These are phyloP conservation scores for Nectriaceae sp. DNA, from an alignment of 2,329 filamentous ascomycete species.

Conservation along the genomic window DNA sequence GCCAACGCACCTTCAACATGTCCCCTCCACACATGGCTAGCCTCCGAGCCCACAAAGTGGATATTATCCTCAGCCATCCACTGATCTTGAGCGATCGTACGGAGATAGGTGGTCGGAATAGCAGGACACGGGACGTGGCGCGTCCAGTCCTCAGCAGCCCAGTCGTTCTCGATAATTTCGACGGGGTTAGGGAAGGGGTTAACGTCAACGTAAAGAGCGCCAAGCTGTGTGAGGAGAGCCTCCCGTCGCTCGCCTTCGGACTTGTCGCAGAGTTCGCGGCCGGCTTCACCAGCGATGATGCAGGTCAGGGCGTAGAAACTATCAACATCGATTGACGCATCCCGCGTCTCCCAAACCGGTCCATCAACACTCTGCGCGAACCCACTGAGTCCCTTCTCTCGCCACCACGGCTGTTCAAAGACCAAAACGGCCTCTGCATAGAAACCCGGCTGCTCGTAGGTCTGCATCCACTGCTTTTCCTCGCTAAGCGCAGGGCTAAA, in stretches of 20 bases:
- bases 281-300: slow-evolving; percentile 17
- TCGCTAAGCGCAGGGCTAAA: slow-evolving; percentile 17
- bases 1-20: slow-evolving; percentile 24
- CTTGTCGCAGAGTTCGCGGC: slow-evolving; percentile 15
- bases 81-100: slow-evolving; percentile 13
- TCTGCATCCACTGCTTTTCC: slow-evolving; percentile 20
- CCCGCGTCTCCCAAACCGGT: slow-evolving; percentile 17
- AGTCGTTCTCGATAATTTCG: slow-evolving; percentile 8
- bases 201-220: slow-evolving; percentile 3
- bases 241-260: slow-evolving; percentile 8
- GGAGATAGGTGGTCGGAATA: slow-evolving; percentile 10
- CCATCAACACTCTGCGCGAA: slow-evolving; percentile 15
- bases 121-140: slow-evolving; percentile 11
- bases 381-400: slow-evolving; percentile 18
- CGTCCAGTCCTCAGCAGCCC: slow-evolving; percentile 1
- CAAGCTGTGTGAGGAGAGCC: slow-evolving; percentile 1
- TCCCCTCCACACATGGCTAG: slow-evolving; percentile 22
- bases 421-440: slow-evolving; percentile 14
- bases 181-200: slow-evolving; percentile 13
- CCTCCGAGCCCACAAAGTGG: slow-evolving; percentile 23
- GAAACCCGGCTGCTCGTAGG: slow-evolving; percentile 13
- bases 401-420: slow-evolving; percentile 26
- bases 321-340: slow-evolving; percentile 12
- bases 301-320: slow-evolving; percentile 20
- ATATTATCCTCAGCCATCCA: slow-evolving; percentile 20